phyloP scores from a whole-genome alignment of 495 filamentous ascomycete genomes.

The Pyrenula aspistea region DNA sequence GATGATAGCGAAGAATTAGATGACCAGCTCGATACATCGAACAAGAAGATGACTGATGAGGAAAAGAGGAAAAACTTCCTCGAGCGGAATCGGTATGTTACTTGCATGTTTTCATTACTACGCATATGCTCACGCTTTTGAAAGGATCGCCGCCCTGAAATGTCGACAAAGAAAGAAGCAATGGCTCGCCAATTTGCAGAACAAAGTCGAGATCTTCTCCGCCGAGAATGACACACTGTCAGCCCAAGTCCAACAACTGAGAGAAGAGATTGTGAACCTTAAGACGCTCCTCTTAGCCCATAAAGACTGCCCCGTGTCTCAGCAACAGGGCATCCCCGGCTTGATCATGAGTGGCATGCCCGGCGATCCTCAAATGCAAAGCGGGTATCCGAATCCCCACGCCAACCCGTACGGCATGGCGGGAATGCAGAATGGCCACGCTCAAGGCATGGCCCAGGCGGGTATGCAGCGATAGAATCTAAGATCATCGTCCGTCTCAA shows the following conservation, averaged over 20 bases:
- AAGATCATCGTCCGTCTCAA: too few relatives aligned
- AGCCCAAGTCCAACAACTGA: conserved; percentile 65
- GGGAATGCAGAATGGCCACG: conserved; percentile 30
- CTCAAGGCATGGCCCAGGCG: not conserved
- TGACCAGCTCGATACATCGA: conserved; percentile 21
- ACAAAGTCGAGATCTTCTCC: conserved; percentile 85
- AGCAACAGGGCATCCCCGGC: conserved; percentile 67
- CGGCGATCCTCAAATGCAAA: conserved; percentile 28
- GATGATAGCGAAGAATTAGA: conserved; percentile 42
- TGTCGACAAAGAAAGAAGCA: conserved; percentile 98
- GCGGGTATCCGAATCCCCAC: conserved; percentile 27
- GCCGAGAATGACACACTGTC: conserved; percentile 84
- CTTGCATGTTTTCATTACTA: not conserved
- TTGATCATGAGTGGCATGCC: conserved; percentile 48
- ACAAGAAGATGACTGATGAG: conserved; percentile 96
- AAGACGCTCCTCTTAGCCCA: conserved; percentile 90
- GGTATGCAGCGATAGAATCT: not conserved
- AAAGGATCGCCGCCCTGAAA: conserved; percentile 87
- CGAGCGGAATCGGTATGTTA: conserved; percentile 79
- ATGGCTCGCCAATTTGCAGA: conserved; percentile 91
- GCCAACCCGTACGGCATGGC: conserved; percentile 67
- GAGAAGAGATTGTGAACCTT: conserved; percentile 90
- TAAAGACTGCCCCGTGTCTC: conserved; percentile 91
- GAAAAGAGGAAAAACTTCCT: conserved; percentile 98
- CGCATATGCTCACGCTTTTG: not conserved